Base-by-base conservation (phyloP, 495 filamentous ascomycete genomes). In the Cercophora samala region DNA sequence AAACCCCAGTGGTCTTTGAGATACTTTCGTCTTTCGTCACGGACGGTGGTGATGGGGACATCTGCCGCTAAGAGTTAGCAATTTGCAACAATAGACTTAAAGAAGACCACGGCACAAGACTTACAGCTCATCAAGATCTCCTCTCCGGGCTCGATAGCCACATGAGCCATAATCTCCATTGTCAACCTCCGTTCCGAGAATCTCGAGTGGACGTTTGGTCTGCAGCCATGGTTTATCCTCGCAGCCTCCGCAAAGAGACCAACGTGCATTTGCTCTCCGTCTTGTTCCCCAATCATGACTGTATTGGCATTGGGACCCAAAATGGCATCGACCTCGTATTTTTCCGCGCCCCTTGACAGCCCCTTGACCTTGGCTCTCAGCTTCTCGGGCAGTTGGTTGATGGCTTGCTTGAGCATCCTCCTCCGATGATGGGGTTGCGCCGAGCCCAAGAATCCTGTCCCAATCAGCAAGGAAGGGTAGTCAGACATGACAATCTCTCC, bases 161-260 rank as follows among this genome's bases (percentile, higher is more conserved):
- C 70, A 53, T 74, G 71, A 1, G 79, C 75, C 1, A 80, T 73
- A 23, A 80, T 66, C 62, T 79, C 79, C 61, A 78, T 76, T 0
- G 74, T 74, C 32, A 79, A 52, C 23, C 73, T 74, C 0, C 66
- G 62, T 3, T 74, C 65, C 0, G 75, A 80, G 23, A 81, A 81
- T 19, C 73, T 70, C 32, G 75, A 76, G 53, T 77, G 78, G 1
- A 79, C 78, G 54, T 80, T 82, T 62, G 80, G 79, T 6, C 68
- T 68, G 52, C 78, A 81, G 1, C 75, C 75, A 54, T 82, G 79
- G 63, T 81, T 82, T 22, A 81, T 73, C 58, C 80, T 74, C 80
- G 80, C 71, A 65, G 74, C 70, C 58, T 78, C 64, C 3, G 76
- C 63, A 58, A 81, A 81, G 56, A 81, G 60, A 0, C 75, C 77